These are phyloP conservation scores for Saturnispora galanensis DNA, from an alignment of 805 yeast genomes.

Conservation along the genomic window DNA sequence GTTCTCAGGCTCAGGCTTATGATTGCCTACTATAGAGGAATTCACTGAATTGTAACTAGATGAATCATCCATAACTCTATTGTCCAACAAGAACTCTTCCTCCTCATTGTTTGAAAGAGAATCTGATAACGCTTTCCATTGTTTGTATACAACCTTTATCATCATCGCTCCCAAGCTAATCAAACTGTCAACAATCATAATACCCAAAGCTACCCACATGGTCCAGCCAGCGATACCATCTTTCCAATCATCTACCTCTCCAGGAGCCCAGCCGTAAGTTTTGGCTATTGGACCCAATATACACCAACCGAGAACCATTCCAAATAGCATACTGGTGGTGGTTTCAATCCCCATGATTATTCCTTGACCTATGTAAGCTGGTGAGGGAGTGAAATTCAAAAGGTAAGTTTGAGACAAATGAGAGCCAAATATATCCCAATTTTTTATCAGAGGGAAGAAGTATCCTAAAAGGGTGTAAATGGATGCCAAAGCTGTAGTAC, in stretches of 20 bases:
- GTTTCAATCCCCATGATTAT: constrained; percentile 95
- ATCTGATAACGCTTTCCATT: neutral
- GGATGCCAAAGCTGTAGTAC: constrained; percentile 63
- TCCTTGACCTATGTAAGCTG: constrained; percentile 96
- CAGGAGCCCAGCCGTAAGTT: constrained; percentile 74
- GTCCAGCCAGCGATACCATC: constrained; percentile 97
- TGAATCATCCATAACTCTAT: neutral
- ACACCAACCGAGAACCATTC: constrained; percentile 88
- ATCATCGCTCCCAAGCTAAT: constrained; percentile 44
- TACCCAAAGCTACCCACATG: constrained; percentile 83
- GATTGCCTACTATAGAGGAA: neutral
- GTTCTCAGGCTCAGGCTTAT: constrained; percentile 25
- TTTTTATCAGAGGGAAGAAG: constrained; percentile 59
- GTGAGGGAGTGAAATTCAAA: constrained; percentile 92
- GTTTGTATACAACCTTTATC: neutral
- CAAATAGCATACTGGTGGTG: constrained; percentile 82
- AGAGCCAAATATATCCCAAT: constrained; percentile 69
- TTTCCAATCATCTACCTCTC: constrained; percentile 86
- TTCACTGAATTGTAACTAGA: constrained; percentile 1
- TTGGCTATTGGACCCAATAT: constrained; percentile 76
- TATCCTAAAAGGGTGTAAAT: constrained; percentile 61
- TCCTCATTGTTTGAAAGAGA: neutral
- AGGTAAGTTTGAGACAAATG: constrained; percentile 51
- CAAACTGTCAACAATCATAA: constrained; percentile 87
- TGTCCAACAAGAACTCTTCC: constrained; percentile 1